phyloP scores from a whole-genome alignment of 1,139 yeast genomes.

The Yamadazyma dushanensis region DNA sequence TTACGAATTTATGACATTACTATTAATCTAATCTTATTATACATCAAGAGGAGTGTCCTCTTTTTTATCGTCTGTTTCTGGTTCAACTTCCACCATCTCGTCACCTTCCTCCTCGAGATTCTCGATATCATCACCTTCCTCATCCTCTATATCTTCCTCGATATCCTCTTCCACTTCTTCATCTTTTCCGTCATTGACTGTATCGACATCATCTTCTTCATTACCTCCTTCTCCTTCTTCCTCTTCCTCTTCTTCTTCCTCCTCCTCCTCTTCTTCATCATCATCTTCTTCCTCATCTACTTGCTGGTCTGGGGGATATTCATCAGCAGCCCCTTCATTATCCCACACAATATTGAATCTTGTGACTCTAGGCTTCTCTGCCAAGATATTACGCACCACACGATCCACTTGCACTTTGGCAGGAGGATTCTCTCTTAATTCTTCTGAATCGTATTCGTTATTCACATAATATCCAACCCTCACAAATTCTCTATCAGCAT shows the following conservation, averaged over 20 bases:
- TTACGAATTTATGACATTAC: not conserved
- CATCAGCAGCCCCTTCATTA: conserved; percentile 61
- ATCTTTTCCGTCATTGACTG: conserved; percentile 17
- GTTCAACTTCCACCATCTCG: conserved; percentile 6
- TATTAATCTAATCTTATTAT: not conserved
- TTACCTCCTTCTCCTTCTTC: conserved; percentile 45
- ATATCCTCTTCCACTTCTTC: conserved; percentile 33
- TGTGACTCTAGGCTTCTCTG: conserved; percentile 97
- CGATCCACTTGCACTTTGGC: conserved; percentile 90
- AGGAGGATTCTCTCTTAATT: conserved; percentile 91
- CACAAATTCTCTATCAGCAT: conserved; percentile 91
- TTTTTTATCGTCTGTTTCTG: conserved; percentile 7
- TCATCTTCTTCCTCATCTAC: conserved; percentile 54
- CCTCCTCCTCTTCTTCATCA: conserved; percentile 57
- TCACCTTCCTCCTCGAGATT: conserved; percentile 31
- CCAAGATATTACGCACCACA: conserved; percentile 89
- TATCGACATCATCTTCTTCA: conserved; percentile 41
- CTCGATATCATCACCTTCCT: conserved; percentile 27
- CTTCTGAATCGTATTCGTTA: conserved; percentile 93
- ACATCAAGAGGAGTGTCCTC: conserved; percentile 13
- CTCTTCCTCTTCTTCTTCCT: conserved; percentile 55
- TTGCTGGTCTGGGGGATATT: conserved; percentile 64
- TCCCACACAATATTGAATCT: conserved; percentile 97
- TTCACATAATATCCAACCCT: conserved; percentile 97
- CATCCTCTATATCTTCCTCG: conserved; percentile 34